Percentiles rank a stretch among this genome's conserved stretches.
phyloP scores from a whole-genome alignment of 345 rosid genomes.

The Eucalyptus paniculata region DNA sequence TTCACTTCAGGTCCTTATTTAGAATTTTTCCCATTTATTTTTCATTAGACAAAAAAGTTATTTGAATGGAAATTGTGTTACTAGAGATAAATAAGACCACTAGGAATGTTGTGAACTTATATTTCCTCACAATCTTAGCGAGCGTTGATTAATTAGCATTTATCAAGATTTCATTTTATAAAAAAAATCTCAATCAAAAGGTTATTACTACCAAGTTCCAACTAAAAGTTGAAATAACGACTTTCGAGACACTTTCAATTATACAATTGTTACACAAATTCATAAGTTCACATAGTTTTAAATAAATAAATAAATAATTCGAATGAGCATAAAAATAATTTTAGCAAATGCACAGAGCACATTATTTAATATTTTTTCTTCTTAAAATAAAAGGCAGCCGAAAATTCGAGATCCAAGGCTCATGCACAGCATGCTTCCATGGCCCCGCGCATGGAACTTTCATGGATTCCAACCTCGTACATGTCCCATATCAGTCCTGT shows the following conservation, averaged over 20 bases:
- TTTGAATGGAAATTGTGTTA: too few species aligned
- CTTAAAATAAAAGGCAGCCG: neutral
- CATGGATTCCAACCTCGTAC: neutral
- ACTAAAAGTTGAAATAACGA: neutral
- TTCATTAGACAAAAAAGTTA: rapidly evolving
- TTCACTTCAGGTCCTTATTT: too few species aligned
- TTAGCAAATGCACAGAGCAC: neutral
- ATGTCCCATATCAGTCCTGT: neutral
- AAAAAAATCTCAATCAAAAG: neutral
- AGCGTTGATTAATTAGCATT: neutral
- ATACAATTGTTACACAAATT: neutral
- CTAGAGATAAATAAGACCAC: too few species aligned
- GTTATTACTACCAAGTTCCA: neutral
- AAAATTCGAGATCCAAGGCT: neutral
- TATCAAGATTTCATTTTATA: neutral
- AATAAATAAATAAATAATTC: neutral
- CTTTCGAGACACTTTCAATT: too few species aligned
- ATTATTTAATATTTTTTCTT: neutral
- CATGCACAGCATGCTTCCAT: neutral
- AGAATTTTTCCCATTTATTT: too few species aligned
- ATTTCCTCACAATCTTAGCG: neutral
- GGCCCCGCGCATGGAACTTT: neutral
- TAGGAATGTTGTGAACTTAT: too few species aligned
- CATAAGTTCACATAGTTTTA: neutral
- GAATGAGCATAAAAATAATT: neutral